Evolutionary conservation across 192 early-diverging fungal genomes (phyloP).

Genomic region (Linnemannia elongata): DNA sequence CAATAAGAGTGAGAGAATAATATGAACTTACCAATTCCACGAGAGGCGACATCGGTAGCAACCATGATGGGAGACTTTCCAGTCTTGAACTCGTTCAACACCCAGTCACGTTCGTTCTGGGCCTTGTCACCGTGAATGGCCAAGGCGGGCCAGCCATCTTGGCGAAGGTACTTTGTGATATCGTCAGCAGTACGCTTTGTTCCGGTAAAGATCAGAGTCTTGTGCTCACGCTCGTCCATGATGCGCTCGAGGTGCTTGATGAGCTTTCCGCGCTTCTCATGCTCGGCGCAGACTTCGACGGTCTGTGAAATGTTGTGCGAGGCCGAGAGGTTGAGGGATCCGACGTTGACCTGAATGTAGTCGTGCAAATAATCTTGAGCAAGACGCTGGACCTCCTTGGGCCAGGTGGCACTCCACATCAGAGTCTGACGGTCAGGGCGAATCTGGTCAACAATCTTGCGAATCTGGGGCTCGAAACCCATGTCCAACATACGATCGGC

Average conservation of each 20-base stretch:
- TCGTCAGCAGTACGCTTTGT: slow-evolving; percentile 95
- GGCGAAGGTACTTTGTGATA: slow-evolving; percentile 88
- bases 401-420: slow-evolving; percentile 99
- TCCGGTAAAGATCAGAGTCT: slow-evolving; percentile 94
- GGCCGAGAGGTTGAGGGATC: slow-evolving; percentile 93
- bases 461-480: slow-evolving; percentile 99
- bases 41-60: slow-evolving; percentile 98
- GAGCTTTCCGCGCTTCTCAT: slow-evolving; percentile 88
- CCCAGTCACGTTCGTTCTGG: slow-evolving; percentile 97
- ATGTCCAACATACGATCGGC: slow-evolving; percentile 99
- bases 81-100: slow-evolving; percentile 90
- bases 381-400: slow-evolving; percentile 93
- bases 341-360: slow-evolving; percentile 97
- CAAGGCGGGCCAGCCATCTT: slow-evolving; percentile 91
- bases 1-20: slow-evolving; percentile 20
- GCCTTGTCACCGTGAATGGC: slow-evolving; percentile 98
- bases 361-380: slow-evolving; percentile 93
- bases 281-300: slow-evolving; percentile 90
- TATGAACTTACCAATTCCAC: slow-evolving; percentile 88
- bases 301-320: slow-evolving; percentile 92
- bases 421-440: slow-evolving; percentile 98
- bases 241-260: slow-evolving; percentile 86
- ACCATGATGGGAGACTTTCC: slow-evolving; percentile 93
- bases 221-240: slow-evolving; percentile 88
- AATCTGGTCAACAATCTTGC: slow-evolving; percentile 97